Evolutionary conservation across 2,329 filamentous ascomycete species (phyloP), one percentile per base, ranked within the genome.

Genomic region (Tolypocladium ophioglossoides): DNA sequence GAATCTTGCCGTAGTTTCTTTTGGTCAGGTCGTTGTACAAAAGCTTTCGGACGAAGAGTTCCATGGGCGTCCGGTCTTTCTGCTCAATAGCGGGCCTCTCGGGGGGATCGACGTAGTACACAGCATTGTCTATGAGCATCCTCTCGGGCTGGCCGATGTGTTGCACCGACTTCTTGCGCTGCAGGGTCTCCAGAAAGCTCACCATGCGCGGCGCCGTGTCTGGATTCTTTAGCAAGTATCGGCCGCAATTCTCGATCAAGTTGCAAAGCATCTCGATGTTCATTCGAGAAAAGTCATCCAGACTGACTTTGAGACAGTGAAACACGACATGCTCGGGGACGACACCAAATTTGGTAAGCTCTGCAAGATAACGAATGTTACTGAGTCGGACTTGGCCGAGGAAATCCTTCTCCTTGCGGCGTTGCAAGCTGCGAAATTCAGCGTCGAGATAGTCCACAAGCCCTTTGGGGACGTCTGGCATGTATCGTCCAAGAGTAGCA

Each of bases 251-350:
- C 69, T 99, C 94, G 24, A 99, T 78, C 32, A 99, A 77, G 64
- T 95, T 95, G 64, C 91, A 95, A 59, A 99, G 92, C 62, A 99
- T 96, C 69, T 99, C 95, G 59, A 99, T 96, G 65, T 99, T 99
- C 88, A 96, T 96, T 57, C 92, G 83, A 2, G 94, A 96, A 66
- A 99, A 99, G 65, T 99, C 94, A 64, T 99, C 94, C 32, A 99
- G 74, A 61, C 92, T 95, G 68, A 99, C 92, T 70, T 96, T 99
- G 63, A 99, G 83, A 67, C 94, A 99, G 66, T 99, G 94, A 66
- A 99, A 99, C 53, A 99, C 95, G 59, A 99, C 92, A 70, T 99
- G 94, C 69, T 99, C 94, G 0, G 95, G 94, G 10, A 99, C 94
- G 35, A 96, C 90, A 35, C 94, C 92, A 65, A 99, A 99, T 67